Base-by-base conservation (phyloP, 129 eudicot species). In the Tagetes patula region DNA sequence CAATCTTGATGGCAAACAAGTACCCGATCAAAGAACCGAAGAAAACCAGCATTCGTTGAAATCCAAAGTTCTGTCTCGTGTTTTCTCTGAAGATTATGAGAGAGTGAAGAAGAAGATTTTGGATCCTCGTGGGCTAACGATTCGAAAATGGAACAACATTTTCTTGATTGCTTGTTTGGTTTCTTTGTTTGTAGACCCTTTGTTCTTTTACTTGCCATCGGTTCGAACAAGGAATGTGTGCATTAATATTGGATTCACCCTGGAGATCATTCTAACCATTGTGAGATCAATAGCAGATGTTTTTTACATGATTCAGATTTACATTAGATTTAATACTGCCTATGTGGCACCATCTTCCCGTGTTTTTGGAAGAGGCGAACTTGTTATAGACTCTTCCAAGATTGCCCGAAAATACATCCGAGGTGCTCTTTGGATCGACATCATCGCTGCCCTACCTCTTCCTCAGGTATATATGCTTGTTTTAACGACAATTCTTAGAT, bases 311-410 rank as follows among this genome's bases (percentile, higher is more conserved):
- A 59, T 88, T 73, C 93, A 95, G 69, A 95, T 95, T 67, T 85
- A 79, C 66, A 75, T 90, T 30, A 79, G 82, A 76, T 95, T 95
- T 82, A 83, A 84, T 38, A 95, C 97, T 0, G 97, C 99, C 53
- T 95, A 90, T 70, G 88, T 95, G 30, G 99, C 99, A 6, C 99
- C 99, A 67, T 95, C 99, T 69, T 95, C 99, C 73, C 99, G 96
- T 10, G 94, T 95, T 8, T 95, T 95, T 78, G 99, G 99, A 56
- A 84, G 99, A 77, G 99, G 99, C 13, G 99, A 95, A 83, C 96
- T 90, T 33, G 99, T 95, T 41, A 85, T 95, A 56, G 96, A 95
- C 37, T 78, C 96, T 43, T 65, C 75, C 3, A 88, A 80, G 78
- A 91, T 90, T 33, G 96, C 97, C 5, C 47, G 47, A 59, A 83